Evolutionary conservation across 768 basidiomycete species (phyloP), one percentile per base, ranked within the genome.

Genomic region (Podaxis pistillaris): DNA sequence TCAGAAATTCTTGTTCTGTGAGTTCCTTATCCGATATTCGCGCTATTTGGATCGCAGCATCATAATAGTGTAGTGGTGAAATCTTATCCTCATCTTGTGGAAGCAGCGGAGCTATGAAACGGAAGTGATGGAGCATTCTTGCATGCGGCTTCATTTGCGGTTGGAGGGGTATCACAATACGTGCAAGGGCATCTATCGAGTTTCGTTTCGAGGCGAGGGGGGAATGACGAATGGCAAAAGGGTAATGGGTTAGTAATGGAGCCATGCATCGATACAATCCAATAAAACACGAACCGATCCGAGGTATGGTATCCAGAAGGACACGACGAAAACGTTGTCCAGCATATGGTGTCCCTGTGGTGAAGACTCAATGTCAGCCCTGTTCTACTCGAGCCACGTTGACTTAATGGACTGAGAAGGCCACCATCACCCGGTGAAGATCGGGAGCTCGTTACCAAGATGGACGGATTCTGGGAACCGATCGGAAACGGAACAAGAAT

Each of bases 51-150:
- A 93, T 81, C 0, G 84, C 88, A 53, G 89, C 85, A 68, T 93
- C 91, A 68, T 90, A 93, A 67, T 88, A 88, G 71, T 91, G 88
- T 60, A 93, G 71, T 0, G 84, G 78, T 13, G 90, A 84, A 52
- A 90, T 72, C n/a, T 86, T 86, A 50, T 86, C 82, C 30, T 85
- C 85, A 63, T 89, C 86, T 61, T 70, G 76, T 46, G 73, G 78
- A 60, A 79, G 85, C 61, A 93, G 78, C 0, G 90, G 90, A 2
- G 83, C 73, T 38, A 93, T 81, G 74, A 89, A 91, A 47, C 91
- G 86, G 69, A 92, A 90, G 71, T 93, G 90, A 71, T 90, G 86
- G 53, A 89, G 78, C 88, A 93, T 88, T 65, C 90, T 86, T 3
- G 81, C 80, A 71, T 90, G 87, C 2, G 91, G 90, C 66, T 88